These are phyloP conservation scores for Ceratopteris richardii DNA, from an alignment of 75 land plant species.

Conservation along the genomic window DNA sequence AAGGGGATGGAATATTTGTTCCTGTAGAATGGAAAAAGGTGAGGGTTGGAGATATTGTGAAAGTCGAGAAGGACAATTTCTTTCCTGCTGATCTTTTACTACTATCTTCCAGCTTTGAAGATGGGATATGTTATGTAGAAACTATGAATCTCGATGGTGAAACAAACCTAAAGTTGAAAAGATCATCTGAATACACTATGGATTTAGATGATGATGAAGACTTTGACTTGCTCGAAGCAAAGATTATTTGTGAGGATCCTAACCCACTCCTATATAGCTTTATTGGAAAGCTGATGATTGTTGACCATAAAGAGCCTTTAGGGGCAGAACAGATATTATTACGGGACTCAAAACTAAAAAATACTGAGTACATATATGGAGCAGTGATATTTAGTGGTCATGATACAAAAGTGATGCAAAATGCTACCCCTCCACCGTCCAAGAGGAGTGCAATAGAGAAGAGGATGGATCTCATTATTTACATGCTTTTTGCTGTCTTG, in stretches of 20 bases:
- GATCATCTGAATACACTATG: conserved; percentile 41
- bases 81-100: conserved; percentile 73
- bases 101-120: conserved; percentile 65
- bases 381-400: conserved; percentile 74
- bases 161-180: conserved; percentile 62
- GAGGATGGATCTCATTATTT: conserved; percentile 61
- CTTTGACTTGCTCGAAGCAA: conserved; percentile 34
- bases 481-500: conserved; percentile 46
- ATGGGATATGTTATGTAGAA: conserved; percentile 75
- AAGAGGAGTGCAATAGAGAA: conserved; percentile 69
- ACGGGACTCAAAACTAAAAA: conserved; percentile 72
- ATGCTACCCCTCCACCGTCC: conserved; percentile 72
- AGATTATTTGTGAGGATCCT: conserved; percentile 72
- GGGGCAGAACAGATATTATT: conserved; percentile 55
- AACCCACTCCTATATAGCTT: conserved; percentile 62
- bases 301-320: conserved; percentile 29
- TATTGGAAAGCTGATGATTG: conserved; percentile 44
- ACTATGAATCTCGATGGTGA: conserved; percentile 88
- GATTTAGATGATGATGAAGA: conserved; percentile 23
- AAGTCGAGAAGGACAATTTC: conserved; percentile 51
- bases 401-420: conserved; percentile 79
- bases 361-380: conserved; percentile 63
- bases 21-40: conserved; percentile 52
- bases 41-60: conserved; percentile 64
- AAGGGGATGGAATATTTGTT: conserved; percentile 18